Evolutionary conservation across 2,329 filamentous ascomycete species (phyloP), one percentile per base, ranked within the genome.

Genomic region (Fusarium anguioides): DNA sequence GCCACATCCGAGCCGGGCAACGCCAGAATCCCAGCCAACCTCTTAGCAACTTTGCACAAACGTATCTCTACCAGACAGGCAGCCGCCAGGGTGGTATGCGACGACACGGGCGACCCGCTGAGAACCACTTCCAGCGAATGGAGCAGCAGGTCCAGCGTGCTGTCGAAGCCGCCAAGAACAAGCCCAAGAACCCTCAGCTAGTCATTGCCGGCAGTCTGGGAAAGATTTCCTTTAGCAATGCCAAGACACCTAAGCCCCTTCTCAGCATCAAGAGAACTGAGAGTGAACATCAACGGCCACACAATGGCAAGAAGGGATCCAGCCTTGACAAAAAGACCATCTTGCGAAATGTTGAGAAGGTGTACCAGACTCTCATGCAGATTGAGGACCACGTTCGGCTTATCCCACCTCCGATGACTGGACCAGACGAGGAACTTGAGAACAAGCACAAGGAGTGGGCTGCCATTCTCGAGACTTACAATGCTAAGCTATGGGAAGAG

Each of bases 111-210:
- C 87, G 93, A 60, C 93, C 91, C 40, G 94, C 93, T 18, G 96
- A 99, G 77, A 99, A 97, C 76, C 96, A 99, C 75, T 93, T 98
- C 82, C 96, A 98, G 77, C 91, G 96, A 54, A 99, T 99, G 96
- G 95, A 99, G 79, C 96, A 99, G 79, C 96, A 99, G 79, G 96
- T 99, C 14, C 95, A 97, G 77, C 90, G 96, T 56, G 96, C 96
- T 23, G 96, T 99, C 1, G 96, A 99, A 76, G 96, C 96, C 2
- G 96, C 96, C 50, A 99, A 98, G 82, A 93, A 94, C 61, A 95
- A 97, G 79, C 96, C 96, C 14, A 99, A 99, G 84, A 97, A 97
- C 76, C 97, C 96, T 75, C 94, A 97, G 77, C 85, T 99, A 10
- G 94, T 98, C 20, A 95, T 99, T 60, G 95, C 97, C 75, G 96